Conservation (phyloP, 1,139 yeast genomes). For the Suhomyces panamericanus region DNA sequence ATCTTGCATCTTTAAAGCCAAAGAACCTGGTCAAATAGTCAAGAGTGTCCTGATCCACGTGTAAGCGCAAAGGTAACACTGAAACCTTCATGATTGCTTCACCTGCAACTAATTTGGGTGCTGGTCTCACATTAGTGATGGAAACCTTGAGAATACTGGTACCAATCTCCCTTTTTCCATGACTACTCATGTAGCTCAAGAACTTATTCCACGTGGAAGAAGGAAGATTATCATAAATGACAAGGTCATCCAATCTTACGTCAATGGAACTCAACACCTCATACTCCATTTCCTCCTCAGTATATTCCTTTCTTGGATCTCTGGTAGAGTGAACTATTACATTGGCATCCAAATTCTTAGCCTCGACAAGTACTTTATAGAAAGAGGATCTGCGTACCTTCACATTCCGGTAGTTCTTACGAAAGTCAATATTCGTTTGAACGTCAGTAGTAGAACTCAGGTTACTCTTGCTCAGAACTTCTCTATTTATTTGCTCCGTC, state of each 20-base stretch:
- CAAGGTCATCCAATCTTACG: constrained; percentile 51
- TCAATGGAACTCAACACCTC: constrained; percentile 52
- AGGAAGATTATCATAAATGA: constrained; percentile 74
- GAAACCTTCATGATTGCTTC: constrained; percentile 62
- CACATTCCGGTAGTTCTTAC: constrained; percentile 42
- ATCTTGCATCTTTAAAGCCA: constrained; percentile 74
- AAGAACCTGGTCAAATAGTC: constrained; percentile 80
- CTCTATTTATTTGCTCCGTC: constrained; percentile 54
- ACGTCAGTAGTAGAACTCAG: background rate
- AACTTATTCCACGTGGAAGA: constrained; percentile 93
- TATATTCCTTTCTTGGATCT: constrained; percentile 43
- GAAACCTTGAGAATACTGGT: constrained; percentile 60
- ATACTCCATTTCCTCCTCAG: constrained; percentile 26
- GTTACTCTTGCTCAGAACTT: constrained; percentile 29
- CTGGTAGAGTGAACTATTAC: constrained; percentile 47
- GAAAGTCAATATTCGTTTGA: constrained; percentile 21
- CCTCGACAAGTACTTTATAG: constrained; percentile 61
- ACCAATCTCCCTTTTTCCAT: constrained; percentile 70
- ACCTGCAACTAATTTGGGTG: constrained; percentile 60
- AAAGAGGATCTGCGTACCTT: constrained; percentile 62
- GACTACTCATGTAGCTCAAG: constrained; percentile 64
- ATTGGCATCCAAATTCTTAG: constrained; percentile 52
- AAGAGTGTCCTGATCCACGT: constrained; percentile 90
- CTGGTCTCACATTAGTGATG: constrained; percentile 66
- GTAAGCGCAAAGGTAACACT: constrained; percentile 73